These are phyloP conservation scores for Arthrobotrys iridis DNA, from an alignment of 2,329 filamentous ascomycete species.

Conservation along the genomic window DNA sequence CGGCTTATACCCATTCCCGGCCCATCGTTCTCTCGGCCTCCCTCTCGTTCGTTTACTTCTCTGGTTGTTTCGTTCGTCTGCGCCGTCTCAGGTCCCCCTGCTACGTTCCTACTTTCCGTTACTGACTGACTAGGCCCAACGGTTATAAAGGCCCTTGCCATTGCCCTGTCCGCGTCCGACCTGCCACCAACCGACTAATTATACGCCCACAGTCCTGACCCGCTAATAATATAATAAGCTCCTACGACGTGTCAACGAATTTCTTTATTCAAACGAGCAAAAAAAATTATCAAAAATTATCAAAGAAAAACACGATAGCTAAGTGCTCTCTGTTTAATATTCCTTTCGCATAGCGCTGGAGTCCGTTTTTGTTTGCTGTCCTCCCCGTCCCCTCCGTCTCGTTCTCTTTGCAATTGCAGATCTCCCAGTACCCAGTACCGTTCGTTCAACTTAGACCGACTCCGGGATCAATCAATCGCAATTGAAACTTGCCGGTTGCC, in stretches of 20 bases:
- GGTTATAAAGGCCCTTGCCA: conserved; percentile 36
- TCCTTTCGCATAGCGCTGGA: conserved; percentile 43
- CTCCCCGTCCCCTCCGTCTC: conserved; percentile 19
- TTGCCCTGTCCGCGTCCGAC: conserved; percentile 16
- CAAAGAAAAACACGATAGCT: conserved; percentile 34
- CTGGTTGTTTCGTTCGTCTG: conserved; percentile 13
- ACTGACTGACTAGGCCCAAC: conserved; percentile 19
- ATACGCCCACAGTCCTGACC: neutral
- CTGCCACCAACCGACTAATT: conserved; percentile 11
- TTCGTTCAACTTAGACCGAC: conserved; percentile 15
- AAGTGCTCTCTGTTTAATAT: conserved; percentile 44
- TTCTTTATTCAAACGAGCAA: conserved; percentile 21
- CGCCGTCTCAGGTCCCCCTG: conserved; percentile 4
- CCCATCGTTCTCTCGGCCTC: neutral
- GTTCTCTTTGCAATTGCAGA: too few species aligned
- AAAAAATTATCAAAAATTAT: conserved; percentile 15
- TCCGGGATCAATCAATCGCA: neutral
- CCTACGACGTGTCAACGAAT: conserved; percentile 47
- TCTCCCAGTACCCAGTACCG: neutral
- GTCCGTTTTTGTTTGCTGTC: conserved; percentile 39
- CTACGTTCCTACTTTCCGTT: neutral
- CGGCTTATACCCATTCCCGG: neutral
- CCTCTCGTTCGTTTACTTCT: conserved; percentile 11
- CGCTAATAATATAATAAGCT: conserved; percentile 22
- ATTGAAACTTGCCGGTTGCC: too few species aligned